Conservation (phyloP, 2,329 filamentous ascomycete species). For the Pestalotiopsis sp. region DNA sequence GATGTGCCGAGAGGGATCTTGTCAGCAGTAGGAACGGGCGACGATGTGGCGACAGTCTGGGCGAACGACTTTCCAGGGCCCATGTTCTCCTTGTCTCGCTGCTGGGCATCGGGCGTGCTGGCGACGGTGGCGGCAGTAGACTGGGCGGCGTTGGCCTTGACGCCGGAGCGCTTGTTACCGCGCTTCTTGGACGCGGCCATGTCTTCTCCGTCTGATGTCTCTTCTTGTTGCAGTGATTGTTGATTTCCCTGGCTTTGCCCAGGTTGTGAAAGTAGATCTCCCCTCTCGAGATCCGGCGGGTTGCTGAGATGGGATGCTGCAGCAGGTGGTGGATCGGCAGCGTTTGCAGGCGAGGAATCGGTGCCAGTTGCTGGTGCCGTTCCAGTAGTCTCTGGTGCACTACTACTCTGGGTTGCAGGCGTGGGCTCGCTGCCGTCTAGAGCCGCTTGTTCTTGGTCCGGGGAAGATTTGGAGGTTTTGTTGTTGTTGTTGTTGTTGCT, state of each 20-base stretch:
- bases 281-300: slow-evolving; percentile 3
- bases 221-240: slow-evolving; percentile 15
- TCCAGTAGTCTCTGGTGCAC: not conserved
- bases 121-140: not conserved
- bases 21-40: slow-evolving; percentile 4
- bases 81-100: slow-evolving; percentile 16
- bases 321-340: slow-evolving; percentile 10
- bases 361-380: not conserved
- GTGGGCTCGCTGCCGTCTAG: not conserved
- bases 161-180: slow-evolving; percentile 28
- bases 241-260: not conserved
- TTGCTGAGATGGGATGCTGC: slow-evolving; percentile 1
- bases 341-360: not conserved
- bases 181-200: slow-evolving; percentile 31
- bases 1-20: slow-evolving; percentile 20
- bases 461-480: slow-evolving; percentile 9
- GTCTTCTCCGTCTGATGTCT: slow-evolving; percentile 14
- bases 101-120: slow-evolving; percentile 3
- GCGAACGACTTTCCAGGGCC: slow-evolving; percentile 10
- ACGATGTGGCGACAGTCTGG: not conserved
- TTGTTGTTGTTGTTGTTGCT: slow-evolving; percentile 10
- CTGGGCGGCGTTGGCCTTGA: slow-evolving; percentile 18
- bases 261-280: not conserved
- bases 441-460: slow-evolving; percentile 9
- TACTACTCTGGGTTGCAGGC: not conserved